phyloP scores from a whole-genome alignment of 805 yeast species.

The Metschnikowia santaceciliae region DNA sequence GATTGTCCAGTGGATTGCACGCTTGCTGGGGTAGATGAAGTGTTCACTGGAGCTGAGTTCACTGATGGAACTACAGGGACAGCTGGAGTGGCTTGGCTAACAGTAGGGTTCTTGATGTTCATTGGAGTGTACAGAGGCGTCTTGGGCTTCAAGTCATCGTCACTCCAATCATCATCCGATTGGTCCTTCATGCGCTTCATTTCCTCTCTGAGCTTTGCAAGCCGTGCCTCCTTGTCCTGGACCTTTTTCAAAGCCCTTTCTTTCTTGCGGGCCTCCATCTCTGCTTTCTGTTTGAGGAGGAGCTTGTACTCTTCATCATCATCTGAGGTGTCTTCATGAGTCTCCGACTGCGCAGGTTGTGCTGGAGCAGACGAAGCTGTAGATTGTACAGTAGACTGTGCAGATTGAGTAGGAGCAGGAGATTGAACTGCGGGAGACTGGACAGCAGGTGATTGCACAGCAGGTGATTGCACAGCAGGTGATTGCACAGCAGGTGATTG shows the following conservation, averaged over 20 bases:
- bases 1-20: too few relatives aligned
- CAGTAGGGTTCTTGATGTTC: not conserved
- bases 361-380: not conserved
- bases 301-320: slow-evolving; percentile 43
- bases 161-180: slow-evolving; percentile 21
- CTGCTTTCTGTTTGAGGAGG: slow-evolving; percentile 41
- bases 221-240: slow-evolving; percentile 55
- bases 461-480: not conserved
- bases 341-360: not conserved
- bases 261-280: slow-evolving; percentile 40
- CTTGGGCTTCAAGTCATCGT: slow-evolving; percentile 26
- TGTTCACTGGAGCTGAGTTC: too few relatives aligned
- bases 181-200: slow-evolving; percentile 41
- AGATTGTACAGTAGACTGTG: too few relatives aligned
- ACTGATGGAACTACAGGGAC: not conserved
- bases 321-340: slow-evolving; percentile 34
- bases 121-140: slow-evolving; percentile 16
- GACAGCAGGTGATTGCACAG: too few relatives aligned
- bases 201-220: slow-evolving; percentile 55
- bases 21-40: too few relatives aligned
- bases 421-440: too few relatives aligned
- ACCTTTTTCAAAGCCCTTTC: slow-evolving; percentile 48
- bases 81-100: not conserved
- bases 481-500: not conserved
- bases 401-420: not conserved